Percentiles rank a stretch among this genome's conserved stretches.
These are phyloP conservation scores for Tricholoma sp. DNA, from an alignment of 768 basidiomycete genomes.

Conservation along the genomic window DNA sequence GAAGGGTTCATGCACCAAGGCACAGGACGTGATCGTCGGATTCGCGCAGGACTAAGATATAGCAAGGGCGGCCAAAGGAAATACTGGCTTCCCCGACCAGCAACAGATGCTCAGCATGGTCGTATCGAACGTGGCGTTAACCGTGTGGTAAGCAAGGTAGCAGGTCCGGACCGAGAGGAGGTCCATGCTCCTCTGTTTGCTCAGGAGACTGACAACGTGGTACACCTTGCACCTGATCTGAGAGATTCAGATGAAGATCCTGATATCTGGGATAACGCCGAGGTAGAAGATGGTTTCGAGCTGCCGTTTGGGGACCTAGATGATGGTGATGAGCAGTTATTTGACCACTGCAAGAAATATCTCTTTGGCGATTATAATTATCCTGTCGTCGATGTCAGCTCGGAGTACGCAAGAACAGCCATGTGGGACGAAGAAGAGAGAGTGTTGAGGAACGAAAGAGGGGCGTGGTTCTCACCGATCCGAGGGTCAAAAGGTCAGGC, in stretches of 20 bases:
- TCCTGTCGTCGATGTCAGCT: slow-evolving; percentile 84
- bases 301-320: slow-evolving; percentile 68
- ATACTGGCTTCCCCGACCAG: slow-evolving; percentile 89
- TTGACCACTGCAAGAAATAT: slow-evolving; percentile 67
- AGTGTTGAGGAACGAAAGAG: slow-evolving; percentile 68
- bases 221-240: slow-evolving; percentile 61
- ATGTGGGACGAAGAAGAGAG: slow-evolving; percentile 88
- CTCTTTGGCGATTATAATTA: slow-evolving; percentile 91
- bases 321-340: slow-evolving; percentile 72
- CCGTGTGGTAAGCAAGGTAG: slow-evolving; percentile 33
- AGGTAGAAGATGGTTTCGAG: slow-evolving; percentile 42
- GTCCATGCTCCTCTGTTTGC: slow-evolving; percentile 73
- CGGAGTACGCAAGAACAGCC: slow-evolving; percentile 55
- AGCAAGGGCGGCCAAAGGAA: slow-evolving; percentile 86
- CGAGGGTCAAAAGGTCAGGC: slow-evolving; percentile 39
- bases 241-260: slow-evolving; percentile 35
- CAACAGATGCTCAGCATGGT: slow-evolving; percentile 32
- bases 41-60: slow-evolving; percentile 89
- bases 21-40: slow-evolving; percentile 76
- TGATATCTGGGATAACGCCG: slow-evolving; percentile 31
- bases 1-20: slow-evolving; percentile 93
- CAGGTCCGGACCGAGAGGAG: slow-evolving; percentile 45
- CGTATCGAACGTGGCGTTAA: slow-evolving; percentile 38
- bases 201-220: slow-evolving; percentile 54
- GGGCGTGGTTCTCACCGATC: slow-evolving; percentile 66